Evolutionary conservation across 495 filamentous ascomycete genomes (phyloP).

Genomic region (Annulohypoxylon maeteangense): DNA sequence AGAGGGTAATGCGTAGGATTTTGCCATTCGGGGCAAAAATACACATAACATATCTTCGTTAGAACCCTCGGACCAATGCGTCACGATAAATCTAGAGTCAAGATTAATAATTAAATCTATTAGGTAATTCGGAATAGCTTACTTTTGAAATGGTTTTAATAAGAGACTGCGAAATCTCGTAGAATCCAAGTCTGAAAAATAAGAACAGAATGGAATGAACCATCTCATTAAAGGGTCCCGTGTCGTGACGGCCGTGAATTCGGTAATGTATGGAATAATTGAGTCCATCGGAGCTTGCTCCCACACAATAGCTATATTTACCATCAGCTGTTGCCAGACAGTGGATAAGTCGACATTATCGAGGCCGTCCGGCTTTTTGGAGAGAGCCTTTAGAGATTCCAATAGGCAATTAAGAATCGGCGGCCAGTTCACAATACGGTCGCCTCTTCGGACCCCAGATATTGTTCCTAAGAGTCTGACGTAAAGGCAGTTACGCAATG

Average conservation of each 20-base stretch:
- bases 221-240: slow-evolving; percentile 68
- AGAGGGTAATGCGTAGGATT: slow-evolving; percentile 60
- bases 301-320: slow-evolving; percentile 74
- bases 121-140: slow-evolving; percentile 19
- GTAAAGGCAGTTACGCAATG: slow-evolving; percentile 61
- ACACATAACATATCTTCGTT: slow-evolving; percentile 75
- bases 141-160: slow-evolving; percentile 84
- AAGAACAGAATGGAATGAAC: slow-evolving; percentile 87
- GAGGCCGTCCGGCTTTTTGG: slow-evolving; percentile 47
- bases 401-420: slow-evolving; percentile 67
- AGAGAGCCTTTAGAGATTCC: slow-evolving; percentile 61
- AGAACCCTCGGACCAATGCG: slow-evolving; percentile 71
- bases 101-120: slow-evolving; percentile 35
- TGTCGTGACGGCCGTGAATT: slow-evolving; percentile 71
- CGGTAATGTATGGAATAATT: slow-evolving; percentile 72
- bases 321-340: slow-evolving; percentile 65
- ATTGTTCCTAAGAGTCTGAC: slow-evolving; percentile 73
- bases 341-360: slow-evolving; percentile 56
- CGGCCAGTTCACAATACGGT: slow-evolving; percentile 78
- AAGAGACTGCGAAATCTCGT: slow-evolving; percentile 82
- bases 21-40: slow-evolving; percentile 73
- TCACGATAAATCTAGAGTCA: slow-evolving; percentile 69
- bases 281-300: slow-evolving; percentile 83
- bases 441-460: slow-evolving; percentile 79
- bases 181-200: slow-evolving; percentile 74